phyloP scores from a whole-genome alignment of 768 basidiomycete genomes.

The Xerocomellus intermedius region DNA sequence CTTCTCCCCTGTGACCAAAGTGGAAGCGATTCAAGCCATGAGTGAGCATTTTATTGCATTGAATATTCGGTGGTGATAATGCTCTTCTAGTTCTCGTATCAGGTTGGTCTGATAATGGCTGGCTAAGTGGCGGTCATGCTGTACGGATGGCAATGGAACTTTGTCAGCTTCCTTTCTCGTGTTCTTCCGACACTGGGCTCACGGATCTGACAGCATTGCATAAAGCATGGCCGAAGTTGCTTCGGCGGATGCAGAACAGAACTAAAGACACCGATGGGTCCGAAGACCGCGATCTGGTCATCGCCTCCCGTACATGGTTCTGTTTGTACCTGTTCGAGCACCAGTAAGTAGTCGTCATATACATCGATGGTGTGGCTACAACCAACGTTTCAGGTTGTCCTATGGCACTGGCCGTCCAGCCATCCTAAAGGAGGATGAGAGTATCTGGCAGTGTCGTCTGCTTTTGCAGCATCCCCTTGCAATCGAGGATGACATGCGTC shows the following conservation, averaged over 20 bases:
- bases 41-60: conserved; percentile 47
- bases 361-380: background rate
- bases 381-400: conserved; percentile 63
- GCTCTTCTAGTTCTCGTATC: conserved; percentile 70
- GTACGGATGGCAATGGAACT: conserved; percentile 96
- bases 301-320: conserved; percentile 88
- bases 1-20: conserved; percentile 80
- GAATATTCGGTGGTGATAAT: background rate
- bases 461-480: conserved; percentile 84
- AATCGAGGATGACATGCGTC: conserved; percentile 91
- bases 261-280: conserved; percentile 47
- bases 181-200: conserved; percentile 1
- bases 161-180: conserved; percentile 47
- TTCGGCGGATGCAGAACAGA: conserved; percentile 72
- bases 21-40: conserved; percentile 93
- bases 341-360: conserved; percentile 55
- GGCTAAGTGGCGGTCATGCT: conserved; percentile 94
- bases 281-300: conserved; percentile 76
- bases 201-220: conserved; percentile 63
- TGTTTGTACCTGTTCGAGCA: conserved; percentile 93
- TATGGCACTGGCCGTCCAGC: conserved; percentile 94
- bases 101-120: conserved; percentile 95
- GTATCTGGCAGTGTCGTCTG: conserved; percentile 76
- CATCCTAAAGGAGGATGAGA: conserved; percentile 89
- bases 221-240: conserved; percentile 83